Evolutionary conservation across 352 stramenopile species (phyloP).

Genomic region (Salisapilia sapeloensis): DNA sequence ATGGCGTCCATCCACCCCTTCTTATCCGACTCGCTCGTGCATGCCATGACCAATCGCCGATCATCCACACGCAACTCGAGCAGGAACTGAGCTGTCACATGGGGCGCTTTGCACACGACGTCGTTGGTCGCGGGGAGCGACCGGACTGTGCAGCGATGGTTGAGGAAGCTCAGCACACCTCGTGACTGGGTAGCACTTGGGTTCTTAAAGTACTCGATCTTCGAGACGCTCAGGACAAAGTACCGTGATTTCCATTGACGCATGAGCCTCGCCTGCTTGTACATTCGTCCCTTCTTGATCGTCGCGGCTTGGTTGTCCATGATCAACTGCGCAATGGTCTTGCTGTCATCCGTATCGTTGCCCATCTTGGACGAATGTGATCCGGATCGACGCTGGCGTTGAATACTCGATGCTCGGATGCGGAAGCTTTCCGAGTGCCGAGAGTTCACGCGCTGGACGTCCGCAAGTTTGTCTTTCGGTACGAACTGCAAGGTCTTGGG

Average conservation of each 20-base stretch:
- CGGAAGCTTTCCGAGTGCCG: constrained; percentile 62
- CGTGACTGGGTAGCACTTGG: constrained; percentile 56
- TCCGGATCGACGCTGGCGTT: background rate
- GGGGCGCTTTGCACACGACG: constrained; percentile 52
- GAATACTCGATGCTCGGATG: constrained; percentile 23
- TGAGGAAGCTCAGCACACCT: constrained; percentile 65
- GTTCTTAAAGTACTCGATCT: constrained; percentile 77
- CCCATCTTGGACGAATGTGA: constrained; percentile 19
- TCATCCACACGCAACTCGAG: constrained; percentile 63
- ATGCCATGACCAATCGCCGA: constrained; percentile 68
- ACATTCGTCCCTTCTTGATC: constrained; percentile 81
- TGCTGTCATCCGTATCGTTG: constrained; percentile 52
- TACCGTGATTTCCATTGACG: constrained; percentile 78
- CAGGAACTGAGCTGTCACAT: constrained; percentile 49
- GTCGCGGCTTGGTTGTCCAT: constrained; percentile 71
- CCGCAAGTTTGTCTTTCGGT: constrained; percentile 66
- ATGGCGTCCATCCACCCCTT: constrained; percentile 77
- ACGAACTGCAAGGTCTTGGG: constrained; percentile 76
- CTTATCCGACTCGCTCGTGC: constrained; percentile 69
- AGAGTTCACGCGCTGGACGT: constrained; percentile 72
- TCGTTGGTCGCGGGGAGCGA: constrained; percentile 40
- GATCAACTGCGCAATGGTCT: constrained; percentile 72
- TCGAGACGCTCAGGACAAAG: constrained; percentile 74
- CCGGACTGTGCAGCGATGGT: constrained; percentile 60
- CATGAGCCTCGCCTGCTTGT: constrained; percentile 73